These are phyloP conservation scores for Rostrohypoxylon terebratum DNA, from an alignment of 495 filamentous ascomycete genomes.

Conservation along the genomic window DNA sequence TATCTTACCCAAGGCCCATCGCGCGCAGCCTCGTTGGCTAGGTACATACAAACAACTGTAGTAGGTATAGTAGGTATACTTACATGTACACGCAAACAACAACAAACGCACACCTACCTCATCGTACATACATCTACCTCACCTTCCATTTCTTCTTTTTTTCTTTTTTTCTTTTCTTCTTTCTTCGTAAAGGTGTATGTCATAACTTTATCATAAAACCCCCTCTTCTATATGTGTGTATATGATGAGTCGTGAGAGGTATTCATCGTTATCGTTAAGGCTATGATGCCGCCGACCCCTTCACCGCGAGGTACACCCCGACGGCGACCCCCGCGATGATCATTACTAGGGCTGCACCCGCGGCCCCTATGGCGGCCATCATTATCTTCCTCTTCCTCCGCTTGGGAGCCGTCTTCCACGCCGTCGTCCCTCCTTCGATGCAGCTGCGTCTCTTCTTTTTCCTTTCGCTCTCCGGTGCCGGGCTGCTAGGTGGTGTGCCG, in stretches of 20 bases:
- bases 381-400: slow-evolving; percentile 31
- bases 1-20: slow-evolving; percentile 16
- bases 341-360: slow-evolving; percentile 25
- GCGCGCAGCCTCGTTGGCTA: slow-evolving; percentile 20
- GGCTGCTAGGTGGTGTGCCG: background rate
- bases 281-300: slow-evolving; percentile 26
- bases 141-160: slow-evolving; percentile 22
- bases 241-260: background rate
- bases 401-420: slow-evolving; percentile 14
- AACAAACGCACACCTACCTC: slow-evolving; percentile 36
- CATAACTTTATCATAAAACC: slow-evolving; percentile 2
- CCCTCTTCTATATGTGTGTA: background rate
- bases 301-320: slow-evolving; percentile 37
- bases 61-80: no score
- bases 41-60: slow-evolving; percentile 7
- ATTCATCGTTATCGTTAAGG: background rate
- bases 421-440: slow-evolving; percentile 2
- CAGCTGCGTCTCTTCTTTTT: slow-evolving; percentile 9
- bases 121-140: slow-evolving; percentile 22
- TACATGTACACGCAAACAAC: slow-evolving; percentile 5
- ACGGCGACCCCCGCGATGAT: slow-evolving; percentile 34
- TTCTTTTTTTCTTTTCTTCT: background rate
- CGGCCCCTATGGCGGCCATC: slow-evolving; percentile 13
- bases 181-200: background rate
- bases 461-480: background rate